These are phyloP conservation scores for Periconia sp. DNA, from an alignment of 2,329 filamentous ascomycete genomes.

Conservation along the genomic window DNA sequence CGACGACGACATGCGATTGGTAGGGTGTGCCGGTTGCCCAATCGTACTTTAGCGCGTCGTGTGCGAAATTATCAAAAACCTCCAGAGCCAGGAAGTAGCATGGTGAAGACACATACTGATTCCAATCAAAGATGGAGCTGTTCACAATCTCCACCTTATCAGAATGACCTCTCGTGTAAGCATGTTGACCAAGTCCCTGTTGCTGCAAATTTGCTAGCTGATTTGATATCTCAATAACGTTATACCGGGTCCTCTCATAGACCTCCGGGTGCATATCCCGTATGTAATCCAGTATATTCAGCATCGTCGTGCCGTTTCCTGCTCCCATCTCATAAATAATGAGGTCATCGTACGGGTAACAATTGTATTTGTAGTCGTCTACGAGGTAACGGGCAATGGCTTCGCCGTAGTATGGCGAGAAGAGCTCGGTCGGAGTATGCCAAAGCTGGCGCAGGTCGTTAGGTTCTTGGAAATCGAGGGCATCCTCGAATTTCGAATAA, in stretches of 20 bases:
- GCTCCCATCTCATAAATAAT: conserved; percentile 99
- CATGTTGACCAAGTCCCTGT: conserved; percentile 66
- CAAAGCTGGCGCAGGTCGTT: conserved; percentile 86
- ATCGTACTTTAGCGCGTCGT: conserved; percentile 93
- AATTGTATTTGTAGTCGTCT: conserved; percentile 90
- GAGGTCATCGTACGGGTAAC: conserved; percentile 94
- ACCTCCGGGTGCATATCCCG: conserved; percentile 85
- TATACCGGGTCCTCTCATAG: conserved; percentile 89
- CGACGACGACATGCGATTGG: conserved; percentile 87
- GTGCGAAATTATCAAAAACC: conserved; percentile 97
- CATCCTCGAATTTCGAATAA: conserved; percentile 89
- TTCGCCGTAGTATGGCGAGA: conserved; percentile 95
- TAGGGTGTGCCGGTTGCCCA: conserved; percentile 76
- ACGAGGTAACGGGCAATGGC: conserved; percentile 95
- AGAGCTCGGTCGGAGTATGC: conserved; percentile 98
- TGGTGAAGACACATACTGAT: conserved; percentile 80
- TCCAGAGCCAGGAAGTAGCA: conserved; percentile 98
- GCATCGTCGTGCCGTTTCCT: conserved; percentile 95
- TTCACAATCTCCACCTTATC: conserved; percentile 94
- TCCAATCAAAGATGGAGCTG: conserved; percentile 92
- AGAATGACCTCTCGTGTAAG: conserved; percentile 72
- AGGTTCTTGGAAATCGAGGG: conserved; percentile 70
- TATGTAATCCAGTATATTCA: conserved; percentile 97
- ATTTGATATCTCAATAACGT: conserved; percentile 92
- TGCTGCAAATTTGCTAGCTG: conserved; percentile 77